phyloP scores from a whole-genome alignment of 441 rosid genomes.

The Eutrema salsugineum region DNA sequence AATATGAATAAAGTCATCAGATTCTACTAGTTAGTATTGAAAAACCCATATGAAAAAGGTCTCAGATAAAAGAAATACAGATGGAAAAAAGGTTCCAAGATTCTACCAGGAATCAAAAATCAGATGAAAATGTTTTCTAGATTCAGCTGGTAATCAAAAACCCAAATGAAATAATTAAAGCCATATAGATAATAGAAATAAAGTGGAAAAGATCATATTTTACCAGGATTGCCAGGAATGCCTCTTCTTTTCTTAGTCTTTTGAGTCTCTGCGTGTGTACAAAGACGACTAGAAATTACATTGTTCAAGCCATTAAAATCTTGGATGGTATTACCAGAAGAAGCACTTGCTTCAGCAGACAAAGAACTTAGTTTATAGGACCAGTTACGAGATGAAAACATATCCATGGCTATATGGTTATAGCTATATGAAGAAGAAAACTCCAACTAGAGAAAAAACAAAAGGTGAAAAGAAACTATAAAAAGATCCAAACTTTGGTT shows the following conservation, averaged over 20 bases:
- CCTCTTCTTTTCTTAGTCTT: conserved; percentile 80
- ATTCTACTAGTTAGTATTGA: background rate
- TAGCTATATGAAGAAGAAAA: conserved; percentile 38
- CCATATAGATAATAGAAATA: background rate
- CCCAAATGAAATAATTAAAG: background rate
- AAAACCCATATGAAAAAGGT: background rate
- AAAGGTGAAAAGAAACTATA: conserved; percentile 30
- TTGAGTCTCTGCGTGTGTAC: conserved; percentile 43
- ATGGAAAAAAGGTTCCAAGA: background rate
- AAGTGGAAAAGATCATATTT: background rate
- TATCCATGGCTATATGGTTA: conserved; percentile 34
- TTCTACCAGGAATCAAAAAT: background rate
- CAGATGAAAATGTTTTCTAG: background rate
- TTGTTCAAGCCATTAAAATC: conserved; percentile 46
- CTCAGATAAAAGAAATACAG: background rate
- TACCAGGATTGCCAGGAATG: conserved; percentile 95
- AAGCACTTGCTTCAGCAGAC: conserved; percentile 63
- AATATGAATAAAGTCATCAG: background rate
- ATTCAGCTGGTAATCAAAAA: background rate
- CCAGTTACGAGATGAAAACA: conserved; percentile 49
- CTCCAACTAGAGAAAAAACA: conserved; percentile 40
- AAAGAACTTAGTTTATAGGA: conserved; percentile 63
- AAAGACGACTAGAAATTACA: conserved; percentile 31
- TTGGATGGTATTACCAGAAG: conserved; percentile 51
- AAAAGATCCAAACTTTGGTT: conserved; percentile 32